phyloP scores from a whole-genome alignment of 2,329 filamentous ascomycete genomes.

The Talaromyces marneffei region DNA sequence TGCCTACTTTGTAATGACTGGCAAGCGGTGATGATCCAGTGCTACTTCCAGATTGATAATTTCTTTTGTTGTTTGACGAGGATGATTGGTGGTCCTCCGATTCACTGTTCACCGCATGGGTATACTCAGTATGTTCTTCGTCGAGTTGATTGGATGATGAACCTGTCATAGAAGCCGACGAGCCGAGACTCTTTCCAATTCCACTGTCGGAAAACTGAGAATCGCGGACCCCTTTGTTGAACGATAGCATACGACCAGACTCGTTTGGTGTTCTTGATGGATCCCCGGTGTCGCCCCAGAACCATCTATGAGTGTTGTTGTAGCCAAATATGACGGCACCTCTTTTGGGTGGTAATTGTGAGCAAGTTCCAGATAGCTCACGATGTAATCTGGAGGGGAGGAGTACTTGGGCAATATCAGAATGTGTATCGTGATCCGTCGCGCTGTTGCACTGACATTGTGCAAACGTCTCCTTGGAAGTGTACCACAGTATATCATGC shows the following conservation, averaged over 20 bases:
- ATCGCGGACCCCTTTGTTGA: background rate
- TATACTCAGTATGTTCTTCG: background rate
- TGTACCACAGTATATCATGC: slow-evolving; percentile 19
- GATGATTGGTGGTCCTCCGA: background rate
- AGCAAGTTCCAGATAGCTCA: background rate
- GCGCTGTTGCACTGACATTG: slow-evolving; percentile 2
- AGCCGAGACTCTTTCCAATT: slow-evolving; percentile 9
- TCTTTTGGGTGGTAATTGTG: background rate
- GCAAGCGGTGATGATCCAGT: background rate
- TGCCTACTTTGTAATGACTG: slow-evolving; percentile 24
- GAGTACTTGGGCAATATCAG: slow-evolving; percentile 8
- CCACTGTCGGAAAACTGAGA: slow-evolving; percentile 1
- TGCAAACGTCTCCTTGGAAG: background rate
- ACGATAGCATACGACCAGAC: background rate
- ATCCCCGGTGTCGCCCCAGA: slow-evolving; percentile 16
- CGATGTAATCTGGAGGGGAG: slow-evolving; percentile 12
- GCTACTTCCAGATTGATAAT: background rate
- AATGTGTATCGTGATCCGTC: background rate
- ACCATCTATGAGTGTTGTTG: slow-evolving; percentile 17
- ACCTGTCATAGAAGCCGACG: background rate
- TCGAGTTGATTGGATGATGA: background rate
- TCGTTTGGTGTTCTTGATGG: slow-evolving; percentile 7
- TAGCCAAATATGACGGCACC: slow-evolving; percentile 17
- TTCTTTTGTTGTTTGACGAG: background rate
- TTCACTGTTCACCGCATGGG: background rate